Evolutionary conservation across 73 alveolate genomes (phyloP).

Genomic region (Paramecium sexaurelia): DNA sequence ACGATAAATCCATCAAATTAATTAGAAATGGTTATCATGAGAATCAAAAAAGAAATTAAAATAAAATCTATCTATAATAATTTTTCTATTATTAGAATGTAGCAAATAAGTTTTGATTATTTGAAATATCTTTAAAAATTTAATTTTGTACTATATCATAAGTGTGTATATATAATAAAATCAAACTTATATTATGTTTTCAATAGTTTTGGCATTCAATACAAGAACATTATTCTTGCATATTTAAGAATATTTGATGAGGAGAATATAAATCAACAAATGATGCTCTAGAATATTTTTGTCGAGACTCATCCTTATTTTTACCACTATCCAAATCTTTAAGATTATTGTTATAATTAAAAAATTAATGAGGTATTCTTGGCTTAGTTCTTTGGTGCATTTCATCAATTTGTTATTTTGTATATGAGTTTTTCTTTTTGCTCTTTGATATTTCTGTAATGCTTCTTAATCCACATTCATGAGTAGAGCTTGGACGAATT

Average conservation of each 20-base stretch:
- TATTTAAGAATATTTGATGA: background rate
- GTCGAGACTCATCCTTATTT: background rate
- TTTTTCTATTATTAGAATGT: too few species aligned
- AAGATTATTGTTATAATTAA: background rate
- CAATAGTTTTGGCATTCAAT: background rate
- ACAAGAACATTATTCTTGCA: background rate
- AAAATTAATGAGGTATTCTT: background rate
- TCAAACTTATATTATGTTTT: too few species aligned
- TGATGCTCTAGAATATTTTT: background rate
- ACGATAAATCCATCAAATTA: too few species aligned
- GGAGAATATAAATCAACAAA: background rate
- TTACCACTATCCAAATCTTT: background rate
- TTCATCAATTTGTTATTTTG: background rate
- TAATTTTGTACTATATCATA: too few species aligned
- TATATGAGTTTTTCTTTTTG: slow-evolving; percentile 1
- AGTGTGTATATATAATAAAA: too few species aligned
- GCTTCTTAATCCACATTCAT: slow-evolving; percentile 7
- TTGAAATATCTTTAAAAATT: too few species aligned
- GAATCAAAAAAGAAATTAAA: too few species aligned
- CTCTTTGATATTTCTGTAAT: slow-evolving; percentile 15
- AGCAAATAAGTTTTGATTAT: too few species aligned
- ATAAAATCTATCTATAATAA: too few species aligned
- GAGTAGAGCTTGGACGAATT: background rate
- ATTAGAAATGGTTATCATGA: too few species aligned
- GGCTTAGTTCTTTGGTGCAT: background rate